A percentile compares a stretch with the other conserved stretches of the same genome.
Evolutionary conservation across 2,329 filamentous ascomycete genomes (phyloP).

Genomic region (Eutypella sp.): DNA sequence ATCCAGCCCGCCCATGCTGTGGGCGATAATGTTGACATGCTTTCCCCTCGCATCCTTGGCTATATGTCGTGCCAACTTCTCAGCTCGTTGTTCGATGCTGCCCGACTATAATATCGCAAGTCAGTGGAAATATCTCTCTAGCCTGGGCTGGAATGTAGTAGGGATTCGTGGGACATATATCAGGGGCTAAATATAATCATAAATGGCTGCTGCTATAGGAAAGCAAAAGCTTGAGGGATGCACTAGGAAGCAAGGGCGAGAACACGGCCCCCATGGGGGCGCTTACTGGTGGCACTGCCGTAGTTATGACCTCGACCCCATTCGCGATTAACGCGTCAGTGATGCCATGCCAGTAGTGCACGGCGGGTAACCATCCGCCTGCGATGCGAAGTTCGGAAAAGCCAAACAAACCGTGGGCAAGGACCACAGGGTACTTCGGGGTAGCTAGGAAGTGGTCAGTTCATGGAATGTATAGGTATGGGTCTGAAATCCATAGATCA

Average conservation of each 20-base stretch:
- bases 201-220: no score
- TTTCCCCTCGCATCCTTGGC: slow-evolving; percentile 37
- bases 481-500: no score
- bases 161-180: not conserved
- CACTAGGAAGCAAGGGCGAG: not conserved
- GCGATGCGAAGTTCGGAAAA: slow-evolving; percentile 54
- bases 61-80: slow-evolving; percentile 52
- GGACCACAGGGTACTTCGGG: slow-evolving; percentile 57
- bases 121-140: no score
- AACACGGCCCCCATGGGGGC: no score
- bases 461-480: no score
- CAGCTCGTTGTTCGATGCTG: slow-evolving; percentile 56
- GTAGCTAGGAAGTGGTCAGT: slow-evolving; percentile 34
- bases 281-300: slow-evolving; percentile 49
- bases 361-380: slow-evolving; percentile 44
- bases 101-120: slow-evolving; percentile 34
- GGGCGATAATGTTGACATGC: slow-evolving; percentile 72
- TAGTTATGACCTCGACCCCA: slow-evolving; percentile 51
- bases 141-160: no score
- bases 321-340: slow-evolving; percentile 50
- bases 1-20: slow-evolving; percentile 64
- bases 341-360: slow-evolving; percentile 64
- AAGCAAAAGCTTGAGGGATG: no score
- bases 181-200: no score
- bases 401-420: slow-evolving; percentile 61